A percentile compares a stretch with the other conserved stretches of the same genome.
Evolutionary conservation across 2,329 filamentous ascomycete genomes (phyloP).

Genomic region (Cephalotrichum gorgonifer): DNA sequence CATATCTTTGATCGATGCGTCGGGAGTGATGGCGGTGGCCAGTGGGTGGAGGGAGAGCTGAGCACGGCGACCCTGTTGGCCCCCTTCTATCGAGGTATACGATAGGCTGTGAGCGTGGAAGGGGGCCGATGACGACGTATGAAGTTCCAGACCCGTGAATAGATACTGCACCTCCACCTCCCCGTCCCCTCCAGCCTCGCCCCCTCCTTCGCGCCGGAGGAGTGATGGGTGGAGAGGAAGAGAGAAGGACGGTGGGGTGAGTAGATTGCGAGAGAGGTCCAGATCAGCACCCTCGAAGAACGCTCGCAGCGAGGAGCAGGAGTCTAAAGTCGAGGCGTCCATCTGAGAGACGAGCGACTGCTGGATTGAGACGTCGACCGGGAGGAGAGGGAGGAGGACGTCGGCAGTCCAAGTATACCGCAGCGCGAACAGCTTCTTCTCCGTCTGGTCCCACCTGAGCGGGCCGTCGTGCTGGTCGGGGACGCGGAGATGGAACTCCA

Average conservation of each 20-base stretch:
- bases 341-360: constrained; percentile 17
- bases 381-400: constrained; percentile 25
- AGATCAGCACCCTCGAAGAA: constrained; percentile 36
- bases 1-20: background rate
- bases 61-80: constrained; percentile 37
- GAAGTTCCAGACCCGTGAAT: constrained; percentile 43
- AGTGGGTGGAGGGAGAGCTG: constrained; percentile 35
- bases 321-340: background rate
- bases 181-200: background rate
- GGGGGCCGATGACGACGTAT: constrained; percentile 29
- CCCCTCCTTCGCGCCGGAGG: background rate
- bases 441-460: constrained; percentile 12
- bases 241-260: constrained; percentile 31
- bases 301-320: constrained; percentile 16
- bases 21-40: background rate
- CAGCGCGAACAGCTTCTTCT: constrained; percentile 26
- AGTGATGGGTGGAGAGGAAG: constrained; percentile 26
- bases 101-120: constrained; percentile 33
- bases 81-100: constrained; percentile 42
- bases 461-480: constrained; percentile 8
- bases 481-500: constrained; percentile 9
- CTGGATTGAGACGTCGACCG: constrained; percentile 30
- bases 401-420: constrained; percentile 23
- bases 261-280: constrained; percentile 31
- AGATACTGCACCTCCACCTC: constrained; percentile 18